phyloP scores from a whole-genome alignment of 352 stramenopile species.

The Stramenopiles sp. region DNA sequence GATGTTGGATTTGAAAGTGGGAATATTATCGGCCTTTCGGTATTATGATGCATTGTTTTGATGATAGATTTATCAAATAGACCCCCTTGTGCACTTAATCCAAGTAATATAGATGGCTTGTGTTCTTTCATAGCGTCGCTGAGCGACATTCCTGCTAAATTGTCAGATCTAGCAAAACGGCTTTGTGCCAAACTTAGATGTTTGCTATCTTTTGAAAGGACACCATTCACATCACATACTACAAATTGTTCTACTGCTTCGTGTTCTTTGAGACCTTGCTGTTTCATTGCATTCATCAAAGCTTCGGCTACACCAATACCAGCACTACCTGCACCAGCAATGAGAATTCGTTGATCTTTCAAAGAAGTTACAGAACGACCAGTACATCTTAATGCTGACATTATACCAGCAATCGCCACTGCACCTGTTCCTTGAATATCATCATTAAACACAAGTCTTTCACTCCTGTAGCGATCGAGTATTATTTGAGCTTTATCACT shows the following conservation, averaged over 20 bases:
- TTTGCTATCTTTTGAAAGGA: slow-evolving; percentile 5
- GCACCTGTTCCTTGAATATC: slow-evolving; percentile 88
- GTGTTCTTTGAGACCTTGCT: slow-evolving; percentile 20
- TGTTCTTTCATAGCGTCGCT: slow-evolving; percentile 43
- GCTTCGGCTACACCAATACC: slow-evolving; percentile 69
- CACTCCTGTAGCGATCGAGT: slow-evolving; percentile 63
- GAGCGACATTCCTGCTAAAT: slow-evolving; percentile 28
- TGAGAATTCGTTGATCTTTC: slow-evolving; percentile 62
- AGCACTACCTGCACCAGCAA: slow-evolving; percentile 62
- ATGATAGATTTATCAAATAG: slow-evolving; percentile 47
- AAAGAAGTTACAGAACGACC: slow-evolving; percentile 27
- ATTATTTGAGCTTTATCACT: slow-evolving; percentile 41
- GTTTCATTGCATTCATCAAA: slow-evolving; percentile 31
- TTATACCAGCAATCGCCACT: slow-evolving; percentile 46
- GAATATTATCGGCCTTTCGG: slow-evolving; percentile 66
- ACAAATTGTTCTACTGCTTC: slow-evolving; percentile 13
- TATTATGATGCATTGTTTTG: slow-evolving; percentile 44
- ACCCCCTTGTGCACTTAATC: slow-evolving; percentile 41
- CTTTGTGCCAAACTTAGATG: slow-evolving; percentile 6
- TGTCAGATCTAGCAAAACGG: background rate
- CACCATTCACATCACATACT: slow-evolving; percentile 12
- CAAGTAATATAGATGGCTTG: slow-evolving; percentile 67
- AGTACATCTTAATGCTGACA: slow-evolving; percentile 29
- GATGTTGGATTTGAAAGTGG: slow-evolving; percentile 76
- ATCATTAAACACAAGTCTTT: slow-evolving; percentile 56